Evolutionary conservation across 768 basidiomycete genomes (phyloP).

Genomic region (Candolleomyces eurysporus): DNA sequence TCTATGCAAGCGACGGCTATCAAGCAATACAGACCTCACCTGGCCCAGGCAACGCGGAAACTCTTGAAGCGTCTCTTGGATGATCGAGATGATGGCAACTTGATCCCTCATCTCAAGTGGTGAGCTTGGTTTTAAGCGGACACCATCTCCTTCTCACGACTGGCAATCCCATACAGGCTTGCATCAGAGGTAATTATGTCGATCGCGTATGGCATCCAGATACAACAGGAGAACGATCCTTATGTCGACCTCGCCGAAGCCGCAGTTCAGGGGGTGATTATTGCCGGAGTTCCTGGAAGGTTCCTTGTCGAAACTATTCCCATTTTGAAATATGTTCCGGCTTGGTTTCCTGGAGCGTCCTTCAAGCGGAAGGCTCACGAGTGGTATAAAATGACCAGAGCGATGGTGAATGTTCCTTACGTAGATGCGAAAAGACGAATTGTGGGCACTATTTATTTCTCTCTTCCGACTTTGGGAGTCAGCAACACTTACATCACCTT

Average conservation of each 20-base stretch:
- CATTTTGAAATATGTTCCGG: conserved; percentile 25
- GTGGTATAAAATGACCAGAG: conserved; percentile 30
- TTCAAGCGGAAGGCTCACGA: conserved; percentile 38
- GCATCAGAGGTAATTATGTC: conserved; percentile 33
- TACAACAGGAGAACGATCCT: conserved; percentile 27
- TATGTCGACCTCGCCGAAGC: conserved; percentile 25
- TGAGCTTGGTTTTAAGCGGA: background rate
- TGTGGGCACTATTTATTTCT: conserved; percentile 19
- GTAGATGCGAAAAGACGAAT: conserved; percentile 25
- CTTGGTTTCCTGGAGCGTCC: conserved; percentile 30
- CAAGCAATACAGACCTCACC: conserved; percentile 21
- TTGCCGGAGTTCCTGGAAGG: conserved; percentile 24
- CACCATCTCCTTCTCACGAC: too few species aligned
- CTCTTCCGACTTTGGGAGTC: too few species aligned
- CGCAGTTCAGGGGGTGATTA: conserved; percentile 16
- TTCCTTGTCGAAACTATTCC: conserved; percentile 31
- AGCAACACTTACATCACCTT: background rate
- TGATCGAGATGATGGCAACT: conserved; percentile 12
- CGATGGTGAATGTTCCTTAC: conserved; percentile 35
- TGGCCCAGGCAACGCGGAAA: conserved; percentile 23
- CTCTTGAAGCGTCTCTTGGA: conserved; percentile 29
- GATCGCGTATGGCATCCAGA: conserved; percentile 35
- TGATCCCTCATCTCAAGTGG: background rate
- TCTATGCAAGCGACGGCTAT: conserved; percentile 27
- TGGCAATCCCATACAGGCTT: background rate